Conservation (phyloP, 805 yeast species). For the Cyberlindnera maritima region DNA sequence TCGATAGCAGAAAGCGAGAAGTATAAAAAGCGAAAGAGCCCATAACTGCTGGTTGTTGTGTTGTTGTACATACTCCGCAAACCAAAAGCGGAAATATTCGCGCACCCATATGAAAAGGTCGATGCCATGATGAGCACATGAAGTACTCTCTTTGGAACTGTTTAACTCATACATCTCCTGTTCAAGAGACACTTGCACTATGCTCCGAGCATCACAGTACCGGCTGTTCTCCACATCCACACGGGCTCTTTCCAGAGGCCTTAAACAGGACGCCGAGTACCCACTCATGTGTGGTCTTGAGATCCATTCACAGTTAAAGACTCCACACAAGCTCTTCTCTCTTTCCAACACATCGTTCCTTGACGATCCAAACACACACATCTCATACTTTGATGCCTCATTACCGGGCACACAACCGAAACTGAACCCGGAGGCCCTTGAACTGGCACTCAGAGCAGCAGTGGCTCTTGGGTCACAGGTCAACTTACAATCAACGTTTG, state of each 20-base stretch:
- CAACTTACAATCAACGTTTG: constrained; percentile 62
- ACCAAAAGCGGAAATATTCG: too few species aligned
- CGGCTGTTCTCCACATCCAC: not conserved
- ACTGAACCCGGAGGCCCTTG: constrained; percentile 70
- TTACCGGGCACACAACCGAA: constrained; percentile 92
- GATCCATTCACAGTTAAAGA: constrained; percentile 85
- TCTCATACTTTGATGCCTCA: constrained; percentile 79
- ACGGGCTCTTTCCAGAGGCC: not conserved
- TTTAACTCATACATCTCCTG: not conserved
- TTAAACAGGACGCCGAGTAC: constrained; percentile 23
- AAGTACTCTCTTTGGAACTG: too few species aligned
- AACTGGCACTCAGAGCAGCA: constrained; percentile 71
- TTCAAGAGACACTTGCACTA: not conserved
- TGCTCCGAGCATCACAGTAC: not conserved
- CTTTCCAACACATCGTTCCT: constrained; percentile 48
- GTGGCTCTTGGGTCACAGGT: constrained; percentile 62
- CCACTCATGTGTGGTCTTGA: constrained; percentile 83
- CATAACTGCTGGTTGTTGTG: too few species aligned
- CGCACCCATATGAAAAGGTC: too few species aligned
- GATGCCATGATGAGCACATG: too few species aligned
- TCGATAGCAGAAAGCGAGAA: too few species aligned
- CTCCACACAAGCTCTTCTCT: constrained; percentile 76
- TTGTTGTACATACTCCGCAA: too few species aligned
- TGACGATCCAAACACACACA: constrained; percentile 60
- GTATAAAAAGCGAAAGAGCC: too few species aligned